phyloP scores from a whole-genome alignment of 2,329 filamentous ascomycete species.

The Stachybotrys elegans region DNA sequence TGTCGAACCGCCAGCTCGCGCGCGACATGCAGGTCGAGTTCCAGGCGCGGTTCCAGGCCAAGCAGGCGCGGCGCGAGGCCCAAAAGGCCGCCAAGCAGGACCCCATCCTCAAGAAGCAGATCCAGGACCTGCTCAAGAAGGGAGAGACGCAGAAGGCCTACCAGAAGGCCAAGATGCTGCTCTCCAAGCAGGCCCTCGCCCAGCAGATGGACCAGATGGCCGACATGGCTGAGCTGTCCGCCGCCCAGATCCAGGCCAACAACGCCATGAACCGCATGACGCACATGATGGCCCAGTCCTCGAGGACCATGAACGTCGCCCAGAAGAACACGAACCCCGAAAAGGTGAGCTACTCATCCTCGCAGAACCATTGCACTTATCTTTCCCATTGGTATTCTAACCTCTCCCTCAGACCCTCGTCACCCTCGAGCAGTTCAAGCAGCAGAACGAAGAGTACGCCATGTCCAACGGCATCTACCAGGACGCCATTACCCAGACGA shows the following conservation, averaged over 20 bases:
- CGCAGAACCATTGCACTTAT: neutral
- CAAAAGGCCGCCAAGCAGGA: slow-evolving; percentile 58
- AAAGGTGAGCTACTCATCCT: slow-evolving; percentile 31
- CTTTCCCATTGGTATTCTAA: slow-evolving; percentile 4
- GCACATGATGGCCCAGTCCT: slow-evolving; percentile 57
- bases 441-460: slow-evolving; percentile 60
- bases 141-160: slow-evolving; percentile 60
- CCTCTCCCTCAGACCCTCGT: slow-evolving; percentile 41
- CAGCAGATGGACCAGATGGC: slow-evolving; percentile 61
- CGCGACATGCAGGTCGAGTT: slow-evolving; percentile 61
- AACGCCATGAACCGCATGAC: slow-evolving; percentile 63
- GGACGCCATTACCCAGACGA: slow-evolving; percentile 76
- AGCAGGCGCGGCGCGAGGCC: slow-evolving; percentile 56
- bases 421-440: slow-evolving; percentile 56
- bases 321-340: slow-evolving; percentile 56
- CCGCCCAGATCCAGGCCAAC: slow-evolving; percentile 59
- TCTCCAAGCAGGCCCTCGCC: slow-evolving; percentile 57
- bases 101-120: slow-evolving; percentile 57
- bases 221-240: slow-evolving; percentile 57
- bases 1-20: slow-evolving; percentile 55
- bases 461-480: slow-evolving; percentile 73
- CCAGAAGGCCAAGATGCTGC: slow-evolving; percentile 58
- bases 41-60: slow-evolving; percentile 58
- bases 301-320: slow-evolving; percentile 52
- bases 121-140: slow-evolving; percentile 57